Evolutionary conservation across 345 rosid species (phyloP).

Genomic region (Moringa oleifera): DNA sequence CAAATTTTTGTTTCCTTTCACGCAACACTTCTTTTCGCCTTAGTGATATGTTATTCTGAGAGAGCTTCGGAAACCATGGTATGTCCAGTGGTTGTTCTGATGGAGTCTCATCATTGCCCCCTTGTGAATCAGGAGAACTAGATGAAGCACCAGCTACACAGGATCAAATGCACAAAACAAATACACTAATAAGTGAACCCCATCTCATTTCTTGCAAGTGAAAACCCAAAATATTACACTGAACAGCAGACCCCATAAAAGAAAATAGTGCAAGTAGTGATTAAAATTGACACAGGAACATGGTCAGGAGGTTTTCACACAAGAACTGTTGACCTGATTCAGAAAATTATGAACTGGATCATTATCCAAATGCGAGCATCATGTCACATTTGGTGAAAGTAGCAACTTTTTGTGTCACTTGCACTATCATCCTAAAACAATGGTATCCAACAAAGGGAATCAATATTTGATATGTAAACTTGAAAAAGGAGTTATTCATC

Average conservation of each 20-base stretch:
- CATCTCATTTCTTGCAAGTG: neutral
- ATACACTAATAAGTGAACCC: neutral
- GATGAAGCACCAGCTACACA: constrained; percentile 16
- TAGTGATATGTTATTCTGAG: constrained; percentile 12
- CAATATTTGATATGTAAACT: neutral
- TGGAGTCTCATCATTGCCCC: constrained; percentile 1
- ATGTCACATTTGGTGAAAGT: neutral
- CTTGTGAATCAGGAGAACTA: constrained; percentile 5
- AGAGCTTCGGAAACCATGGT: constrained; percentile 33
- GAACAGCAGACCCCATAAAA: neutral
- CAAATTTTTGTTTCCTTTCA: constrained; percentile 50
- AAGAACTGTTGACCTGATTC: neutral
- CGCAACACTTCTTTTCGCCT: constrained; percentile 46
- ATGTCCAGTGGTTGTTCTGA: constrained; percentile 19
- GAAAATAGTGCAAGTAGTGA: neutral
- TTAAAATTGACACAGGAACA: neutral
- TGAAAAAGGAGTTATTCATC: neutral
- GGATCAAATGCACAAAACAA: neutral
- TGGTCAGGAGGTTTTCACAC: neutral
- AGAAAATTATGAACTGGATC: neutral
- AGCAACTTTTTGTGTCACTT: neutral
- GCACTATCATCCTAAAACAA: neutral
- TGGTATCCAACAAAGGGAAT: too few relatives aligned
- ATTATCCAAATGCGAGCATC: neutral
- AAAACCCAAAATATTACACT: neutral